Evolutionary conservation across 2,329 filamentous ascomycete genomes (phyloP).

Genomic region (Didymellaceae sp.): DNA sequence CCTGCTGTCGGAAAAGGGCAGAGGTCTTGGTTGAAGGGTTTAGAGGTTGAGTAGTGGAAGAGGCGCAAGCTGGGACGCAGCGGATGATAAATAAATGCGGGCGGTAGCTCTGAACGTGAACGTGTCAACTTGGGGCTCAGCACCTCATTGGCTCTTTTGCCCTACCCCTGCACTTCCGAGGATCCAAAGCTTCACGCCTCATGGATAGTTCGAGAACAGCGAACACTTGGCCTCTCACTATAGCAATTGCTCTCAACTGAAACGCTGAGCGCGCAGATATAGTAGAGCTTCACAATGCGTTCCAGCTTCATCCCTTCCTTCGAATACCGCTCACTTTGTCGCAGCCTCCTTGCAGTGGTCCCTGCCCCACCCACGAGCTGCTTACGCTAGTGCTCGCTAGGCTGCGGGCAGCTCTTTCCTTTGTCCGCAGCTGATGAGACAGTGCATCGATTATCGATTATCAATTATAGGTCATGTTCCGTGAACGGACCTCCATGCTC

Average conservation of each 20-base stretch:
- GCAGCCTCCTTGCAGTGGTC: conserved; percentile 8
- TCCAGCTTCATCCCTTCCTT: background rate
- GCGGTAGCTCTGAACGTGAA: conserved; percentile 30
- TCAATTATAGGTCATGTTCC: no score
- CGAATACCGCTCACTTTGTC: background rate
- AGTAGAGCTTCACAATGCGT: background rate
- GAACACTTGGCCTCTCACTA: conserved; percentile 14
- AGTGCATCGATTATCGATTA: conserved; percentile 3
- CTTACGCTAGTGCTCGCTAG: conserved; percentile 17
- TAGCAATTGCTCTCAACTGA: background rate
- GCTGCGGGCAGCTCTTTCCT: conserved; percentile 11
- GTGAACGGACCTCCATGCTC: no score
- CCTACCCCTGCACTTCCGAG: conserved; percentile 10
- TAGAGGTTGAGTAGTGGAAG: conserved; percentile 27
- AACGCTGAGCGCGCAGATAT: background rate
- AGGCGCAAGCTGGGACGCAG: conserved; percentile 28
- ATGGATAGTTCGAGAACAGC: conserved; percentile 15
- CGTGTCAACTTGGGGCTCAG: conserved; percentile 18
- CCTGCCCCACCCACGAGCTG: conserved; percentile 5
- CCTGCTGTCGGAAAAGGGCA: conserved; percentile 41
- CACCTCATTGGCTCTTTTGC: conserved; percentile 13
- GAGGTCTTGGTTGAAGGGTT: conserved; percentile 32
- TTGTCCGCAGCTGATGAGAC: conserved; percentile 12
- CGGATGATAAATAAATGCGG: conserved; percentile 36
- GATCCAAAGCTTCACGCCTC: conserved; percentile 6